These are phyloP conservation scores for Pseudonitzschia pungens DNA, from an alignment of 108 stramenopile genomes.

Conservation along the genomic window DNA sequence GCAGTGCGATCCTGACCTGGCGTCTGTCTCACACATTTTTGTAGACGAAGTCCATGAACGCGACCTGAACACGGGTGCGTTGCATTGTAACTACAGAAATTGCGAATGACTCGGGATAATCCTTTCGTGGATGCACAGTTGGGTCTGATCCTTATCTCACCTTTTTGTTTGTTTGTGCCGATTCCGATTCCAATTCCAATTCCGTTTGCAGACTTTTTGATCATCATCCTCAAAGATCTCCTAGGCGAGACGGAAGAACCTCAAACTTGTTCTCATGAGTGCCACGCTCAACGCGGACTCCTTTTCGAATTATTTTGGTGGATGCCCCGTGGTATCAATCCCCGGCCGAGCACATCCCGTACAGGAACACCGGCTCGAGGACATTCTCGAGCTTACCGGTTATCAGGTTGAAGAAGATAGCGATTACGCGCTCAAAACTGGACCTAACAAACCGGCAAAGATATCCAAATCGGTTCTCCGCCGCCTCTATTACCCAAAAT, in stretches of 20 bases:
- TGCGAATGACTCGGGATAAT: too few species aligned
- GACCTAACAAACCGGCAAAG: constrained; percentile 24
- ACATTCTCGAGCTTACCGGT: constrained; percentile 73
- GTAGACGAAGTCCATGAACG: constrained; percentile 90
- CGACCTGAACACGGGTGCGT: constrained; percentile 57
- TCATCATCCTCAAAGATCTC: constrained; percentile 83
- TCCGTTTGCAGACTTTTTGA: constrained; percentile 70
- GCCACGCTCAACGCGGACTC: constrained; percentile 88
- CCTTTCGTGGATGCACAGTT: too few species aligned
- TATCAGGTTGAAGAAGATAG: constrained; percentile 45
- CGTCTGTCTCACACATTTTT: constrained; percentile 72
- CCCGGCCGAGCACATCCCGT: constrained; percentile 88
- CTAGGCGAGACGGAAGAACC: constrained; percentile 60
- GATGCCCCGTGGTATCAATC: constrained; percentile 75
- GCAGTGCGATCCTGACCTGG: constrained; percentile 72
- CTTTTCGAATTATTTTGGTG: constrained; percentile 80
- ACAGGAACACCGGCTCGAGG: constrained; percentile 71
- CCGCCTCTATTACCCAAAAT: constrained; percentile 58
- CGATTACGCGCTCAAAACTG: constrained; percentile 56
- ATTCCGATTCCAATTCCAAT: too few species aligned
- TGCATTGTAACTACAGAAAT: neutral
- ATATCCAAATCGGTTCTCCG: constrained; percentile 57
- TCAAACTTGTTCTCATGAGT: constrained; percentile 91
- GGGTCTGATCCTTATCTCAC: too few species aligned
- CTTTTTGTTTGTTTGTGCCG: too few species aligned